These are phyloP conservation scores for Candida michaelii DNA, from an alignment of 805 yeast genomes.

Conservation along the genomic window DNA sequence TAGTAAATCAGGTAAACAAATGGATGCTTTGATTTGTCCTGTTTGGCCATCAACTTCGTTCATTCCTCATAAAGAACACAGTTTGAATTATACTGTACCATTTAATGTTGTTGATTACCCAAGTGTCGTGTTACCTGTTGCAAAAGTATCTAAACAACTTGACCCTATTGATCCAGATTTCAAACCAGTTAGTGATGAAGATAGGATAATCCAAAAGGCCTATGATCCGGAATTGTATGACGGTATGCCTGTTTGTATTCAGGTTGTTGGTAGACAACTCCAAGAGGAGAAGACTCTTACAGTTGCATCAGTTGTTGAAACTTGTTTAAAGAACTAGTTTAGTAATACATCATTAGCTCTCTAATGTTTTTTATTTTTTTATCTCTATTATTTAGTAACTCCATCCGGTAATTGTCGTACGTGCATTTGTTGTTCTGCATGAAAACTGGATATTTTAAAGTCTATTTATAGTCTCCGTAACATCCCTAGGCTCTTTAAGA, in stretches of 20 bases:
- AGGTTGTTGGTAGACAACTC: slow-evolving; percentile 57
- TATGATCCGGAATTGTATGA: background rate
- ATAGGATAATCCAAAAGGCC: background rate
- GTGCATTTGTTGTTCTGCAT: no score
- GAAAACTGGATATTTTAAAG: no score
- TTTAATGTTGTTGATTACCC: slow-evolving; percentile 6
- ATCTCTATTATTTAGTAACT: no score
- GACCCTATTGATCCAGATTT: background rate
- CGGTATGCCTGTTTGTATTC: slow-evolving; percentile 66
- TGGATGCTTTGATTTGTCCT: slow-evolving; percentile 4
- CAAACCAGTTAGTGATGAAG: background rate
- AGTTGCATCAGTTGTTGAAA: slow-evolving; percentile 3
- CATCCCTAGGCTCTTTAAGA: no score
- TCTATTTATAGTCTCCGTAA: no score
- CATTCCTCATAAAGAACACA: background rate
- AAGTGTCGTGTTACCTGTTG: background rate
- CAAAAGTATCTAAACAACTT: background rate
- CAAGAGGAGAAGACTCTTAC: slow-evolving; percentile 54
- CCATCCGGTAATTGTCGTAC: no score
- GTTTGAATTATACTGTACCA: slow-evolving; percentile 8
- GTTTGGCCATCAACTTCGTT: background rate
- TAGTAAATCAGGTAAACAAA: slow-evolving; percentile 4
- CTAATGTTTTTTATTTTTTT: no score
- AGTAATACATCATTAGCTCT: no score
- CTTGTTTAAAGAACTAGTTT: background rate